A percentile compares a stretch with the other conserved stretches of the same genome.
Conservation (phyloP, 371 early-diverging fungal genomes). For the Globomyces sp. region DNA sequence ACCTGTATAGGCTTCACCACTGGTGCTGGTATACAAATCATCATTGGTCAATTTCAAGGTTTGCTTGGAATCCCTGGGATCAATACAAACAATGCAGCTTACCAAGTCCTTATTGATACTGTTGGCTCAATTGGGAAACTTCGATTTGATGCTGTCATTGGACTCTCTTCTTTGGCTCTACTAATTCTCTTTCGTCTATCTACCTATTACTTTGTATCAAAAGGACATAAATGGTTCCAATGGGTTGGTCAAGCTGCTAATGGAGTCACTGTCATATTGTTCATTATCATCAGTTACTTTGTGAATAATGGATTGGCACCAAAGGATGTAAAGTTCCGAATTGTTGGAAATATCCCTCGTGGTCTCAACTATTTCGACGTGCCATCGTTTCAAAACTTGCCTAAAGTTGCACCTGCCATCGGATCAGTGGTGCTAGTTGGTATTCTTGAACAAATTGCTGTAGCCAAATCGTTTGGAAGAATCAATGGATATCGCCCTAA, state of each 20-base stretch:
- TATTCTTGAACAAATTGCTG: constrained; percentile 84
- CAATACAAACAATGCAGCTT: constrained; percentile 57
- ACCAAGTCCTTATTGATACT: constrained; percentile 59
- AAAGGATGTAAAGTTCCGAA: constrained; percentile 8
- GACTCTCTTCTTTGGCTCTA: constrained; percentile 54
- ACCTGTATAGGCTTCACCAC: too few relatives aligned
- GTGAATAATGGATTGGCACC: constrained; percentile 42
- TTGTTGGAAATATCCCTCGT: constrained; percentile 11
- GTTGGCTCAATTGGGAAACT: constrained; percentile 44
- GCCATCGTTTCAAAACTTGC: constrained; percentile 45
- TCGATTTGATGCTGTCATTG: constrained; percentile 60
- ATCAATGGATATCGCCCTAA: constrained; percentile 52
- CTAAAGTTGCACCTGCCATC: constrained; percentile 52
- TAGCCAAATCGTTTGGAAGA: constrained; percentile 75
- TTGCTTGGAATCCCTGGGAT: constrained; percentile 71
- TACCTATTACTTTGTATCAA: constrained; percentile 26
- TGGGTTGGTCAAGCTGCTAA: constrained; percentile 64
- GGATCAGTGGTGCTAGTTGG: constrained; percentile 63
- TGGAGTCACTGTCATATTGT: constrained; percentile 71
- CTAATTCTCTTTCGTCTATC: constrained; percentile 49
- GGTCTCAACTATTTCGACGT: constrained; percentile 25
- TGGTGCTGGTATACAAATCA: constrained; percentile 52
- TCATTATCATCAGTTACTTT: constrained; percentile 67
- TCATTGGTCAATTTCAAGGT: constrained; percentile 74
- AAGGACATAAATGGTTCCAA: constrained; percentile 31